These are phyloP conservation scores for Syzygium malaccense DNA, from an alignment of 441 rosid species.

Conservation along the genomic window DNA sequence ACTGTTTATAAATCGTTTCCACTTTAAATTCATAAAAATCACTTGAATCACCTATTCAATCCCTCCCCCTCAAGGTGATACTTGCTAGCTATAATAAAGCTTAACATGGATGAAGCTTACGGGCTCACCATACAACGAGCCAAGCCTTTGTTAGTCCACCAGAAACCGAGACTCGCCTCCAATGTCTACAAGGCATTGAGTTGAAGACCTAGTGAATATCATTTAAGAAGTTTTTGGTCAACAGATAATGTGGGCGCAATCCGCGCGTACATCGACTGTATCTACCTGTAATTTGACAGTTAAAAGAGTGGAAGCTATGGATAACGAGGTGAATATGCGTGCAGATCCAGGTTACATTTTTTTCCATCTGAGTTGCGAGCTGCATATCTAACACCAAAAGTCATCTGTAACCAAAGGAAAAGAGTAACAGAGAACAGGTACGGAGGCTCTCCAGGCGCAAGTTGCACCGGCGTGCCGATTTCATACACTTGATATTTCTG, in stretches of 20 bases:
- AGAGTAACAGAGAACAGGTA: background rate
- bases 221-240: too few relatives aligned
- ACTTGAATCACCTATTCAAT: too few relatives aligned
- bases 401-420: background rate
- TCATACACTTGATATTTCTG: background rate
- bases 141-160: constrained; percentile 47
- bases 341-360: too few relatives aligned
- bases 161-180: constrained; percentile 37
- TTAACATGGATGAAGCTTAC: constrained; percentile 64
- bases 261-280: background rate
- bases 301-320: background rate
- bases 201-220: background rate
- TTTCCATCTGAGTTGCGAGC: too few relatives aligned
- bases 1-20: too few relatives aligned
- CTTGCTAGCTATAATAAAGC: too few relatives aligned
- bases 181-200: constrained; percentile 5
- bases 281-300: background rate
- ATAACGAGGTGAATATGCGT: background rate
- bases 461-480: background rate
- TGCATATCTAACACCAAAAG: too few relatives aligned
- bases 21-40: too few relatives aligned
- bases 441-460: background rate
- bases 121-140: constrained; percentile 66
- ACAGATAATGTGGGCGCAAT: background rate
- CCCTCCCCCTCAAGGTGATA: too few relatives aligned